phyloP scores from a whole-genome alignment of 2,329 filamentous ascomycete genomes.

The Fusarium tanahbumbuense region DNA sequence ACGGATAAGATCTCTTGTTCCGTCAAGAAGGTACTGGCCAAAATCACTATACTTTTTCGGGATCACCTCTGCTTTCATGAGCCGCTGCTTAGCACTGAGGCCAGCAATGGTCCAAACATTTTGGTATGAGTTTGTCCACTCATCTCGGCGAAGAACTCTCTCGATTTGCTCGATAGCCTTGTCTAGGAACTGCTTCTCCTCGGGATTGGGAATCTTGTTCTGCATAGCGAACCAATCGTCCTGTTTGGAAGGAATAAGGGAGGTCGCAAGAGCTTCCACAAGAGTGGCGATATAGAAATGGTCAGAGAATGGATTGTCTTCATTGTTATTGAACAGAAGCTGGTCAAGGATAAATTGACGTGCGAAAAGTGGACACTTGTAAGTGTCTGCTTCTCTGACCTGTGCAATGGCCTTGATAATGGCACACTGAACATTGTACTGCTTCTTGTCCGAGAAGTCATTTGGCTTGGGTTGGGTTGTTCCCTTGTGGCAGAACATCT shows the following conservation, averaged over 20 bases:
- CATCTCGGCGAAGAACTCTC: constrained; percentile 73
- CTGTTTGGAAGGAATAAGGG: constrained; percentile 64
- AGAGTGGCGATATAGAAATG: constrained; percentile 87
- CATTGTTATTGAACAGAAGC: constrained; percentile 93
- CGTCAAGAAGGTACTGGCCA: constrained; percentile 73
- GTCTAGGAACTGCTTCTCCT: constrained; percentile 62
- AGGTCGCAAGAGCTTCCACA: constrained; percentile 71
- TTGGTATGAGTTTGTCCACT: constrained; percentile 75
- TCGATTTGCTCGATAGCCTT: constrained; percentile 72
- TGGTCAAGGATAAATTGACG: constrained; percentile 89
- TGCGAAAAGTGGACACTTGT: constrained; percentile 81
- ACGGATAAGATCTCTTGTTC: constrained; percentile 70
- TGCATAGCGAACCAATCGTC: constrained; percentile 59
- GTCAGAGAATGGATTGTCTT: constrained; percentile 88
- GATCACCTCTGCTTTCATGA: constrained; percentile 74
- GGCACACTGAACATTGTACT: constrained; percentile 85
- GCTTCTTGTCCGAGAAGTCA: constrained; percentile 87
- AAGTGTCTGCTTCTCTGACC: constrained; percentile 75
- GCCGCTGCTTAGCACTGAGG: constrained; percentile 68
- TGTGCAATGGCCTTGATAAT: constrained; percentile 84
- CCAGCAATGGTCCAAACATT: constrained; percentile 74
- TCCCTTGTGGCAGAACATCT: constrained; percentile 86
- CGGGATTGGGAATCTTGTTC: constrained; percentile 58
- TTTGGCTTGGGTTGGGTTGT: constrained; percentile 86
- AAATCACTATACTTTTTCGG: constrained; percentile 66